Evolutionary conservation across 371 early-diverging fungal genomes (phyloP), one percentile per base, ranked within the genome.

Genomic region (Encephalitozoon romaleae): DNA sequence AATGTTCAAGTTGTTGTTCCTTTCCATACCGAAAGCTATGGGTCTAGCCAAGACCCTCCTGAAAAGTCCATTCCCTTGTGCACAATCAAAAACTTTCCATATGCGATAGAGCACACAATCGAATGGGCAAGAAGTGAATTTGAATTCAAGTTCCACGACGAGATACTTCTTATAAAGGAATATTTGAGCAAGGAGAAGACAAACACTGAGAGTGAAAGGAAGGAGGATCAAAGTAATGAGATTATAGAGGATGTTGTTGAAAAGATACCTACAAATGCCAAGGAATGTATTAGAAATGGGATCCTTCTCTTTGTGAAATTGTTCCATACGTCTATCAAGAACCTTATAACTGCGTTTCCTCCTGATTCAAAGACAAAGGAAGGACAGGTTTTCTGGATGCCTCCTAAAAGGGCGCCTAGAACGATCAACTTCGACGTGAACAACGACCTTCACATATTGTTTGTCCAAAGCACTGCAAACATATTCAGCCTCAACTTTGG

Each of bases 1-100:
- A 97, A 98, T 87, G 95, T 95, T 11, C 98, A 99, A 86, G 87
- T 86, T 30, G 66, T 84, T 28, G 53, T 85, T 39, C 84, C 83
- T 9, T 68, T 65, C 84, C 79, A 93, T 78, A 96, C 99, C 30
- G 99, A 99, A 87, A 93, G 95, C 41, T 99, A 98, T 88, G 92
- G 93, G 2, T 94, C 94, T 8, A 94, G 94, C 49, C 91, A 91
- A 79, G 99, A 99, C 85, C 97, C 99, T 0, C 96, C 95, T 38
- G 98, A 97, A 85, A 95, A 93, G 85, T 89, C 93, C 26, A 95
- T 98, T 75, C 98, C 99, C 41, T 91, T 94, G 77, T 99, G 99
- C 88, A 99, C 99, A 2, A 88, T 99, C 68, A 94, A 95, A 88
- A 95, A 94, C 87, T 96, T 96, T 89, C 99, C 99, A 65, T 93